Evolutionary conservation across 805 yeast species (phyloP), one percentile per base, ranked within the genome.

Genomic region (Metschnikowia picachoensis): DNA sequence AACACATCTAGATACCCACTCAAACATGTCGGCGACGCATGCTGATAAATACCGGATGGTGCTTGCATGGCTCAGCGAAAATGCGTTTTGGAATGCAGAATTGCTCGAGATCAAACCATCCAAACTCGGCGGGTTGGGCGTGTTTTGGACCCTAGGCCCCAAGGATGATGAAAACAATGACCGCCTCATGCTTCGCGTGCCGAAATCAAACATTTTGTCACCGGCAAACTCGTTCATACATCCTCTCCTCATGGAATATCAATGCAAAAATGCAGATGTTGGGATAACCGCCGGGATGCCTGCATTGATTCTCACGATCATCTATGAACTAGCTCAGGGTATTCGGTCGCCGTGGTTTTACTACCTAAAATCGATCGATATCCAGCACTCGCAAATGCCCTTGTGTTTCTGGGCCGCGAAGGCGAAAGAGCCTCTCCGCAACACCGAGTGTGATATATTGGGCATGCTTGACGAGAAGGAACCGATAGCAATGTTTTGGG

Each of bases 291-390:
- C 39, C 2, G 94, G 95, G 0, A 78, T 86, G 66, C 73, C 79
- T 35, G 85, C 82, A 0, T 67, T 91, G 41, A 79, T 85, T 7
- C 52, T 87, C 8, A 79, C 91, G 0, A 85, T 82, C 48, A 69
- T 90, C 27, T 89, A 87, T 58, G 98, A 92, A 60, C 63, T 72
- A 44, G 66, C 78, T 3, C 66, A 75, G 38, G 79, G 79, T 2
- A 67, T 71, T n/a, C 55, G 61, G 4, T 85, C 95, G n/a, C 97
- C 96, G 5, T 92, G 97, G 97, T 71, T 49, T 49, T 71, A 68
- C 3, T 92, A 85, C 60, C 68, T 91, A 37, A 63, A 70, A 27
- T 72, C 85, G 15, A 76, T 88, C 27, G 67, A 72, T 45, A 58
- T 67, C 8, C 56, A 60, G 3, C 58, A 65, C 3, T 63, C 68